phyloP scores from a whole-genome alignment of 441 rosid species.

The Pelargonium citronellum region DNA sequence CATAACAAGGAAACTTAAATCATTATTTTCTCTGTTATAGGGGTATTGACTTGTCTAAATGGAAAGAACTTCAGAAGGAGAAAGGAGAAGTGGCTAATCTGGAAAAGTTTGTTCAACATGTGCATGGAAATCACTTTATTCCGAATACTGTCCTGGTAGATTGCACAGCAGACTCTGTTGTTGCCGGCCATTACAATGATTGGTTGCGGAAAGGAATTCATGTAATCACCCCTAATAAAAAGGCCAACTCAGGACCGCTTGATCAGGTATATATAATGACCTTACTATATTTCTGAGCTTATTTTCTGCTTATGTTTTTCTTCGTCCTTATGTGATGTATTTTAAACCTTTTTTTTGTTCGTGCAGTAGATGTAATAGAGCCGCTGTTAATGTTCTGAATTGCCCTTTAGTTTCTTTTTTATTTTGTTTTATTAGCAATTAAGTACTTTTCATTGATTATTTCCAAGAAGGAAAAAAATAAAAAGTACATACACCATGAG shows the following conservation, averaged over 20 bases:
- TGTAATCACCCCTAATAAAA: slow-evolving; percentile 87
- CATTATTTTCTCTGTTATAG: slow-evolving; percentile 30
- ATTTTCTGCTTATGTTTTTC: no score
- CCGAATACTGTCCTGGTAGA: slow-evolving; percentile 87
- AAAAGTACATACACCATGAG: no score
- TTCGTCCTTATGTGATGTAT: no score
- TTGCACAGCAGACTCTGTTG: slow-evolving; percentile 75
- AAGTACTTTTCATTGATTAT: no score
- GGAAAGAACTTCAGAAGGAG: slow-evolving; percentile 64
- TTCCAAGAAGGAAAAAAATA: no score
- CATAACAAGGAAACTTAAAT: not conserved
- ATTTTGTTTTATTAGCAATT: no score
- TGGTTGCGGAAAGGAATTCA: slow-evolving; percentile 91
- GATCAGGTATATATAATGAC: slow-evolving; percentile 44
- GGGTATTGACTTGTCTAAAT: slow-evolving; percentile 68
- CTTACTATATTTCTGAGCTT: not conserved
- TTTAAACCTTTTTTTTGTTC: no score
- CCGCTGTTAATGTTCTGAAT: no score
- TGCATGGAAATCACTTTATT: slow-evolving; percentile 73
- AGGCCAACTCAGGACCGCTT: slow-evolving; percentile 93
- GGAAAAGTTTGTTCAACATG: slow-evolving; percentile 65
- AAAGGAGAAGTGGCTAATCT: slow-evolving; percentile 61
- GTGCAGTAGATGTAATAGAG: no score
- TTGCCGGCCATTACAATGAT: slow-evolving; percentile 62
- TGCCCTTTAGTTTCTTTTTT: no score